phyloP scores from a whole-genome alignment of 2,329 filamentous ascomycete genomes.

The Mollisiaceae sp. region DNA sequence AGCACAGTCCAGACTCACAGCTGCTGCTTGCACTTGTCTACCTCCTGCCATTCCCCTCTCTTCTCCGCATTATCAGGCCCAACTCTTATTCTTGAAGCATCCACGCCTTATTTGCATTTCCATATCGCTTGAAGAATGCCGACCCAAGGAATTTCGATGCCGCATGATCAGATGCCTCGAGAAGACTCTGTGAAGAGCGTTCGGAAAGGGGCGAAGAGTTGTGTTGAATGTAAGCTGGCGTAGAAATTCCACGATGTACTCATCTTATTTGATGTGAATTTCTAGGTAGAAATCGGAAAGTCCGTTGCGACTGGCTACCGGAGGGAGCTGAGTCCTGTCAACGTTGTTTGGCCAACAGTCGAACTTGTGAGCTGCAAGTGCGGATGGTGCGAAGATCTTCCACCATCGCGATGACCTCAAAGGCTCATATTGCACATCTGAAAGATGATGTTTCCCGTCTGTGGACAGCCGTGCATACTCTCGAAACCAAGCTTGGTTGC shows the following conservation, averaged over 20 bases:
- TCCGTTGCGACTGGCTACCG: slow-evolving; percentile 17
- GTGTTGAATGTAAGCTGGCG: slow-evolving; percentile 13
- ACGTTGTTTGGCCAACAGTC: slow-evolving; percentile 12
- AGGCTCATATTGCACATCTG: slow-evolving; percentile 12
- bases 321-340: slow-evolving; percentile 14
- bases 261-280: neutral
- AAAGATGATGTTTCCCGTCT: slow-evolving; percentile 18
- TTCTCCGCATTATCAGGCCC: neutral
- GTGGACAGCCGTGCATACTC: slow-evolving; percentile 11
- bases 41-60: neutral
- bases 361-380: slow-evolving; percentile 14
- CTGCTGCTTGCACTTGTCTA: neutral
- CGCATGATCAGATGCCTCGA: slow-evolving; percentile 4
- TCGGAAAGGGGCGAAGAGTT: slow-evolving; percentile 17
- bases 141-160: neutral
- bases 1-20: neutral
- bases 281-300: slow-evolving; percentile 18
- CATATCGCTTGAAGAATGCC: slow-evolving; percentile 2
- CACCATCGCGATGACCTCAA: slow-evolving; percentile 10
- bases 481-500: slow-evolving; percentile 13
- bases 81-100: neutral
- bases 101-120: slow-evolving; percentile 7
- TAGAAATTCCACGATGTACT: neutral
- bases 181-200: slow-evolving; percentile 4
- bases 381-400: slow-evolving; percentile 13